phyloP scores from a whole-genome alignment of 805 yeast species.

The Metschnikowia colocasiae region DNA sequence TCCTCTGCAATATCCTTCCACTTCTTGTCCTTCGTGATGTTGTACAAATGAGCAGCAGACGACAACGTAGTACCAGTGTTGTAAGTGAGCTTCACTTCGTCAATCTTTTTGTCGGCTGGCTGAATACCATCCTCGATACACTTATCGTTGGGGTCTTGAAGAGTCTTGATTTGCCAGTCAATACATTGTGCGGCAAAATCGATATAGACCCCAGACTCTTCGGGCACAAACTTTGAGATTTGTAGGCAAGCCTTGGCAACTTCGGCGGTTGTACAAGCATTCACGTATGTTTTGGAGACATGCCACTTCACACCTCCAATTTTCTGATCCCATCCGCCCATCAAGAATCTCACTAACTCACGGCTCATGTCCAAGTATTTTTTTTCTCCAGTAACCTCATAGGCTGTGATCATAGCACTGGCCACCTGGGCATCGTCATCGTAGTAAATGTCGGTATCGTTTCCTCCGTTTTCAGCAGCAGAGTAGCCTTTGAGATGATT shows the following conservation, averaged over 20 bases:
- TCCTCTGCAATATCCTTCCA: slow-evolving; percentile 65
- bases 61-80: slow-evolving; percentile 65
- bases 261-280: slow-evolving; percentile 67
- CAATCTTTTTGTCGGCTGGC: slow-evolving; percentile 39
- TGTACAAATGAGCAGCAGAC: slow-evolving; percentile 78
- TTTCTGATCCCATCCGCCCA: slow-evolving; percentile 59
- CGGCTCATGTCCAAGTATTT: slow-evolving; percentile 52
- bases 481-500: slow-evolving; percentile 53
- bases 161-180: slow-evolving; percentile 51
- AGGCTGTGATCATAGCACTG: slow-evolving; percentile 59
- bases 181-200: slow-evolving; percentile 58
- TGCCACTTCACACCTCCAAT: slow-evolving; percentile 72
- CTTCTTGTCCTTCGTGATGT: slow-evolving; percentile 79
- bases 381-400: slow-evolving; percentile 60
- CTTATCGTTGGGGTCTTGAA: slow-evolving; percentile 53
- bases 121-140: slow-evolving; percentile 61
- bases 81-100: slow-evolving; percentile 60
- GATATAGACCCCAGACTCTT: slow-evolving; percentile 44
- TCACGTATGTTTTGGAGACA: slow-evolving; percentile 52
- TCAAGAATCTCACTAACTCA: slow-evolving; percentile 55
- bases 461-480: slow-evolving; percentile 58
- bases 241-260: slow-evolving; percentile 60
- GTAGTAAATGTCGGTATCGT: slow-evolving; percentile 61
- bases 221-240: slow-evolving; percentile 50
- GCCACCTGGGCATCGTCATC: slow-evolving; percentile 78